Evolutionary conservation across 345 rosid species (phyloP), one percentile per base, ranked within the genome.

Genomic region (Adansonia digitata): DNA sequence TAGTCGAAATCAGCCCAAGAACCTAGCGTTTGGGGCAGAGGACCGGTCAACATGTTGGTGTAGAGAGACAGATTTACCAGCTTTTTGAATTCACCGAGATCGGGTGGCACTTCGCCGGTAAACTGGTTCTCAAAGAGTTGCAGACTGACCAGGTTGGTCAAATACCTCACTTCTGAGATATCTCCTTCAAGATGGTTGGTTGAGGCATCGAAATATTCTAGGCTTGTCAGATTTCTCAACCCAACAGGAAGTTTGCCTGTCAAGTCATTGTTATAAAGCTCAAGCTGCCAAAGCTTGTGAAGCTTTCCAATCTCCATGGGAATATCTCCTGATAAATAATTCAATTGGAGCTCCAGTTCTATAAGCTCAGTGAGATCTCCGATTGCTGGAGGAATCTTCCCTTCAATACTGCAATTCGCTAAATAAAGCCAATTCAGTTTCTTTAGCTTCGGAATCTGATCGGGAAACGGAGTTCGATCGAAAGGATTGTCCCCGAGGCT

Each of bases 61-160:
- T 94, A 94, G 9, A 94, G 82, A 43, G 98, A 94, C 39, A 94
- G 77, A 71, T 89, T 89, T 1, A 84, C 89, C 0, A 94, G 85
- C n/a, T 84, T 84, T 67, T 77, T 85, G 61, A 93, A 94, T 5
- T 81, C 81, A 0, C 98, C 98, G 2, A 94, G 77, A 81, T 92
- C 98, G 0, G n/a, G 40, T 0, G 98, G 98, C 0, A 94, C 73
- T 81, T 88, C 88, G 12, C 98, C 98, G 2, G 89, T 71, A 24
- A 94, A 56, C 42, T 48, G 18, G 81, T 94, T 94, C 64, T 76
- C 51, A 62, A 82, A 83, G 10, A 92, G 77, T 76, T 94, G 98
- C 13, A 94, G 77, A 20, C 87, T 79, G 9, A 86, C 88, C 20
- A 94, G 81, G 52, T 88, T 91, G 48, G 77, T 81, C 79, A 94